Evolutionary conservation across 305 asterid species (phyloP), one percentile per base, ranked within the genome.

Genomic region (Fraxinus latifolia): DNA sequence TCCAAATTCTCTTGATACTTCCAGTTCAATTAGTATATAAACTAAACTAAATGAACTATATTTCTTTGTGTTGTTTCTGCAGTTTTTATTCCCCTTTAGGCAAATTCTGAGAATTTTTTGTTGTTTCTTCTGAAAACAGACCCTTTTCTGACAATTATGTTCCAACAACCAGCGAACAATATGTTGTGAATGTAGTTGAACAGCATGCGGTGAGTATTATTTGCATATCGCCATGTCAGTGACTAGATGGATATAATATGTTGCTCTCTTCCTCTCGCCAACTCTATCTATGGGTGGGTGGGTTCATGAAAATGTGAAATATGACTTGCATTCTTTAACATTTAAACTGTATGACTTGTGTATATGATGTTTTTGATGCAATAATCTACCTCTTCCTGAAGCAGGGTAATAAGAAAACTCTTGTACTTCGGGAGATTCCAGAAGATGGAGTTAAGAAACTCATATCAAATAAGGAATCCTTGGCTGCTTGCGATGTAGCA

Each of bases 401-500:
- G 80, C 97, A 94, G 99, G 98, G 98, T 78, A 82, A 82, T 71
- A 90, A 82, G 91, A 96, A 89, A 84, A 92, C 93, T 58, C 97
- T 96, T 84, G 91, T 96, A 53, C 93, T 94, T 82, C 88, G 89
- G 74, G 99, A 96, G 91, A 91, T 96, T 88, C 97, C 97, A 62
- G 98, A 94, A 87, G 97, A 91, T 78, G 97, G 87, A 79, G 92
- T 91, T 77, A 91, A 91, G 84, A 89, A 83, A 77, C 82, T 96
- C 82, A 75, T 92, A 79, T 92, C 92, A 32, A 81, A 86, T 67
- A 96, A 92, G 87, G 97, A 94, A 82, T 91, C 93, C 55, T 86
- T 96, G 89, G 94, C 98, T 85, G 80, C 91, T 83, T 94, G 97
- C 83, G 98, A 94, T 88, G 94, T 94, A 39, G 98, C 99, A 78